These are phyloP conservation scores for Exophiala dermatitidis DNA, from an alignment of 2,329 filamentous ascomycete species.

Conservation along the genomic window DNA sequence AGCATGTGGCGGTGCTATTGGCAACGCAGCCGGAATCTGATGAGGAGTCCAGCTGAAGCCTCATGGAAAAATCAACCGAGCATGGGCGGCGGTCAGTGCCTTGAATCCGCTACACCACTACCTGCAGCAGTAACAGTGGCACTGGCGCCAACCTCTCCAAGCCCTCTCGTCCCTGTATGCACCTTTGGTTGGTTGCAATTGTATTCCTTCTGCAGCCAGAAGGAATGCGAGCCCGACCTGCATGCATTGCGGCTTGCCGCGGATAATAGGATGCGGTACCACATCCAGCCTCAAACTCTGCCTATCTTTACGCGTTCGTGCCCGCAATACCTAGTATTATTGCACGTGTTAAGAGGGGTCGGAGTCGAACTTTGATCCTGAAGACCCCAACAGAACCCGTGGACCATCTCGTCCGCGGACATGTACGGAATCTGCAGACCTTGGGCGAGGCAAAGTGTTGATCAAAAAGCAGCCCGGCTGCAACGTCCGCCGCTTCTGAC, in stretches of 20 bases:
- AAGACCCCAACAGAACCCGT: too few species aligned
- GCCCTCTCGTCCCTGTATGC: background rate
- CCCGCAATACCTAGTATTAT: too few species aligned
- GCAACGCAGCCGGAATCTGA: background rate
- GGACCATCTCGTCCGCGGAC: too few species aligned
- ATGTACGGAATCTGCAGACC: too few species aligned
- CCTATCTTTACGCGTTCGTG: too few species aligned
- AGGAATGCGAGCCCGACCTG: background rate
- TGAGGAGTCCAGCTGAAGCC: background rate
- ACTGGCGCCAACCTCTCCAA: background rate
- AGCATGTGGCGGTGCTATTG: slow-evolving; percentile 7
- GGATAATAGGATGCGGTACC: too few species aligned
- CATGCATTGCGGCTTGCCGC: background rate
- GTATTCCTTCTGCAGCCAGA: background rate
- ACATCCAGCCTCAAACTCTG: too few species aligned
- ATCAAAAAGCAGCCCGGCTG: too few species aligned
- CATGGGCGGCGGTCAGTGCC: background rate
- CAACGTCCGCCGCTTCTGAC: too few species aligned
- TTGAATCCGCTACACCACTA: background rate
- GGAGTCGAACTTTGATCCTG: too few species aligned
- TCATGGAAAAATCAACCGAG: background rate
- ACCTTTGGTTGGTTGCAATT: background rate
- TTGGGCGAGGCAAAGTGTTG: too few species aligned
- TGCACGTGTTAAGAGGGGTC: too few species aligned
- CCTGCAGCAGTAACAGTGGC: background rate